A percentile compares a stretch with the other conserved stretches of the same genome.
phyloP scores from a whole-genome alignment of 2,329 filamentous ascomycete genomes.

The Nannizziopsis barbatae region DNA sequence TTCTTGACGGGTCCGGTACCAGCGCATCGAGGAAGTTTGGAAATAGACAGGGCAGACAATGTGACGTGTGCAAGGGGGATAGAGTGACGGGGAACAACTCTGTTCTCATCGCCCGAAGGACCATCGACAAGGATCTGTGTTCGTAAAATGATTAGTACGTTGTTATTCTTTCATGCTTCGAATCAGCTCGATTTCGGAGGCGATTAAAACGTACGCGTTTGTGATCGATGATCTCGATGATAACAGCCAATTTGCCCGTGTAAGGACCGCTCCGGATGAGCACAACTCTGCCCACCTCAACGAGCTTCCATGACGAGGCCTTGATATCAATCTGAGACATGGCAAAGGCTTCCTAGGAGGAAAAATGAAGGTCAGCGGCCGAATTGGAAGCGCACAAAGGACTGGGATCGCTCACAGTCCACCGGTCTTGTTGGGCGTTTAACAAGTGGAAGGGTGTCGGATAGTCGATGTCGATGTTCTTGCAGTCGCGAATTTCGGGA shows the following conservation, averaged over 20 bases:
- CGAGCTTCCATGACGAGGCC: conserved; percentile 80
- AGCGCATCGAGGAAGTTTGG: conserved; percentile 72
- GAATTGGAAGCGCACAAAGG: background rate
- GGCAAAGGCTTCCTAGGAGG: conserved; percentile 50
- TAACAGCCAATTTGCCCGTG: conserved; percentile 76
- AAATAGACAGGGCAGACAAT: conserved; percentile 79
- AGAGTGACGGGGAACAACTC: conserved; percentile 76
- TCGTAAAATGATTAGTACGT: conserved; percentile 1
- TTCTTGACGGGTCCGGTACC: conserved; percentile 74
- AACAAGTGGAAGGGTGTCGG: conserved; percentile 14
- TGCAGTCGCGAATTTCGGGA: conserved; percentile 18
- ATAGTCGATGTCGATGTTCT: conserved; percentile 17
- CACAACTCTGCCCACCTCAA: conserved; percentile 97
- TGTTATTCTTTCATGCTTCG: conserved; percentile 11
- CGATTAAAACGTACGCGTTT: conserved; percentile 77
- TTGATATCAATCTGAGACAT: conserved; percentile 77
- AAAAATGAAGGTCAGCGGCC: conserved; percentile 9
- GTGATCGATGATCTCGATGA: conserved; percentile 99
- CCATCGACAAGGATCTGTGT: conserved; percentile 87
- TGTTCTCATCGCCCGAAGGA: conserved; percentile 68
- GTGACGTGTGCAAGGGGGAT: conserved; percentile 70
- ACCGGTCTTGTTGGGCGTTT: conserved; percentile 16
- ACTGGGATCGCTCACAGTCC: conserved; percentile 16
- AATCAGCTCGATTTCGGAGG: background rate
- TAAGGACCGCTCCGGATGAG: conserved; percentile 75